Evolutionary conservation across 2,329 filamentous ascomycete genomes (phyloP).

Genomic region (Verticillium isaacii): DNA sequence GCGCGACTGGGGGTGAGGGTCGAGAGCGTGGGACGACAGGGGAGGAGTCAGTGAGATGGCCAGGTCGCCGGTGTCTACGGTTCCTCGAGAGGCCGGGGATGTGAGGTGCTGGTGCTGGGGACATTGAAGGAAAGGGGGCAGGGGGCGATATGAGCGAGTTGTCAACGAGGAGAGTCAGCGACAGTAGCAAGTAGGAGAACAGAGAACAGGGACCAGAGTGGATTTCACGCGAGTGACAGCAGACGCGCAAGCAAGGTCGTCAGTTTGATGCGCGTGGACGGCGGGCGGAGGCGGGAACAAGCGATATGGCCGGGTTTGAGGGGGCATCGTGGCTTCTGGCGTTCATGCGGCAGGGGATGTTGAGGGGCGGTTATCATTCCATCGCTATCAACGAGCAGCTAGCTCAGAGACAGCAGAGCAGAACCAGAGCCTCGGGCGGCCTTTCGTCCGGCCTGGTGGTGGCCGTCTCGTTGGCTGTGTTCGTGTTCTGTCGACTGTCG

Average conservation of each 20-base stretch:
- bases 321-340: neutral
- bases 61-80: too few species aligned
- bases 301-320: neutral
- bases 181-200: neutral
- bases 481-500: neutral
- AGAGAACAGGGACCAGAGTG: neutral
- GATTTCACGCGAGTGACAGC: neutral
- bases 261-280: neutral
- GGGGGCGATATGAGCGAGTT: neutral
- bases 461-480: neutral
- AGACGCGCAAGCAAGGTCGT: too few species aligned
- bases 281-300: neutral
- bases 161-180: neutral
- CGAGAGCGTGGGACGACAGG: constrained; percentile 3
- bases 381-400: too few species aligned
- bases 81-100: too few species aligned
- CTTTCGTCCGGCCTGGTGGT: neutral
- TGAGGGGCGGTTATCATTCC: neutral
- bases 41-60: neutral
- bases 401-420: too few species aligned
- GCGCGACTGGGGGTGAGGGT: neutral
- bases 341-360: neutral
- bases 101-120: too few species aligned
- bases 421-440: neutral
- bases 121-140: too few species aligned